phyloP scores from a whole-genome alignment of 169 alveolate genomes.

The Plasmodium berghei region DNA sequence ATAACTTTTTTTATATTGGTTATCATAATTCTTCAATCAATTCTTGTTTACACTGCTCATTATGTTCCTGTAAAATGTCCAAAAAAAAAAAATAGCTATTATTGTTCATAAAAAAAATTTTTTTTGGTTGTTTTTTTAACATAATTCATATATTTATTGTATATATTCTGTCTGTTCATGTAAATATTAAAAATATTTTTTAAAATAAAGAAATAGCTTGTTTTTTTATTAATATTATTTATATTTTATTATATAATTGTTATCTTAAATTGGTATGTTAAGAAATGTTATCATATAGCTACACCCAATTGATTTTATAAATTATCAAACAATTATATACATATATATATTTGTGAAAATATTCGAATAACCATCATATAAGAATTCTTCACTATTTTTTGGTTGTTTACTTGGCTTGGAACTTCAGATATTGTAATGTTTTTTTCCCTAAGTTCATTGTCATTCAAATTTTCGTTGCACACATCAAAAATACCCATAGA shows the following conservation, averaged over 20 bases:
- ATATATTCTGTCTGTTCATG: not conserved
- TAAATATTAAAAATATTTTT: constrained; percentile 1
- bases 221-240: constrained; percentile 7
- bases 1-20: not conserved
- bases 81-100: constrained; percentile 24
- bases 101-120: not conserved
- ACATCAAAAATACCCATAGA: constrained; percentile 75
- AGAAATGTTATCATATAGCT: not conserved
- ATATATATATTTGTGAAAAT: not conserved
- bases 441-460: constrained; percentile 42
- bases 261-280: constrained; percentile 1
- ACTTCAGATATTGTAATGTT: constrained; percentile 72
- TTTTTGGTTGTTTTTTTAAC: not conserved
- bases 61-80: constrained; percentile 38
- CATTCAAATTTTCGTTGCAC: constrained; percentile 53
- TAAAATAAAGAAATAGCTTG: constrained; percentile 10
- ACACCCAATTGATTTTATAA: not conserved
- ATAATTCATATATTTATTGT: not conserved
- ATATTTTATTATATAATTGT: constrained; percentile 9
- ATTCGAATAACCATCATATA: not conserved
- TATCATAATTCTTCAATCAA: constrained; percentile 41
- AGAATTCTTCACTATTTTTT: not conserved
- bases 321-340: not conserved
- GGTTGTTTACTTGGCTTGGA: constrained; percentile 27
- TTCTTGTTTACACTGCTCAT: constrained; percentile 33